Conservation (phyloP, 768 basidiomycete species). For the Lactarius quietus region DNA sequence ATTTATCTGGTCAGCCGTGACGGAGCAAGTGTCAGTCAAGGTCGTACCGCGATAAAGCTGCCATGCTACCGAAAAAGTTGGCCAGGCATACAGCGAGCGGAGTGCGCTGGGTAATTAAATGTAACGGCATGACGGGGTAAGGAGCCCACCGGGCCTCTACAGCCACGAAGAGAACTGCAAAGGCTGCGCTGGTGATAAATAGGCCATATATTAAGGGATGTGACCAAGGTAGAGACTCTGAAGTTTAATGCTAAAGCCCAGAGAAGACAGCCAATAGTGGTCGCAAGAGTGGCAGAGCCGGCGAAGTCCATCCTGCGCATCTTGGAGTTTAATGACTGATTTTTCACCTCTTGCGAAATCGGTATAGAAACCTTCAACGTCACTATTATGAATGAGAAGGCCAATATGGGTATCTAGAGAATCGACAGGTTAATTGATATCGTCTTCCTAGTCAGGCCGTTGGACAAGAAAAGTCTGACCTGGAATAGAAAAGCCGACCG, state of each 20-base stretch:
- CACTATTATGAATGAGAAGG: constrained; percentile 68
- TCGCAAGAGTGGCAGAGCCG: constrained; percentile 78
- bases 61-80: constrained; percentile 74
- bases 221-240: constrained; percentile 75
- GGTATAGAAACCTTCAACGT: constrained; percentile 73
- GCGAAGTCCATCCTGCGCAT: constrained; percentile 79
- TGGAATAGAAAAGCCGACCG: constrained; percentile 82
- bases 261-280: constrained; percentile 65
- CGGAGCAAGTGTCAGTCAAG: constrained; percentile 29
- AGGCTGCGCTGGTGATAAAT: constrained; percentile 53
- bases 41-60: constrained; percentile 69
- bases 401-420: constrained; percentile 67
- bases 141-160: constrained; percentile 77
- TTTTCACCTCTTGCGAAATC: constrained; percentile 63
- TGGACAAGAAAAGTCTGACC: constrained; percentile 41
- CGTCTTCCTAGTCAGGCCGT: constrained; percentile 17
- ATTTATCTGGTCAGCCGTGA: constrained; percentile 19
- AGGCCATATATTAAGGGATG: constrained; percentile 69
- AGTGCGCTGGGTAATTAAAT: constrained; percentile 70
- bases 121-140: constrained; percentile 89
- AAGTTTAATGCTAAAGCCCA: constrained; percentile 74
- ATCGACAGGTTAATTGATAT: constrained; percentile 1
- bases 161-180: constrained; percentile 57
- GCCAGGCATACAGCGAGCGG: constrained; percentile 76
- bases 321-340: constrained; percentile 57